These are phyloP conservation scores for Microbotryum saponariae DNA, from an alignment of 1,284 basidiomycete species.

Conservation along the genomic window DNA sequence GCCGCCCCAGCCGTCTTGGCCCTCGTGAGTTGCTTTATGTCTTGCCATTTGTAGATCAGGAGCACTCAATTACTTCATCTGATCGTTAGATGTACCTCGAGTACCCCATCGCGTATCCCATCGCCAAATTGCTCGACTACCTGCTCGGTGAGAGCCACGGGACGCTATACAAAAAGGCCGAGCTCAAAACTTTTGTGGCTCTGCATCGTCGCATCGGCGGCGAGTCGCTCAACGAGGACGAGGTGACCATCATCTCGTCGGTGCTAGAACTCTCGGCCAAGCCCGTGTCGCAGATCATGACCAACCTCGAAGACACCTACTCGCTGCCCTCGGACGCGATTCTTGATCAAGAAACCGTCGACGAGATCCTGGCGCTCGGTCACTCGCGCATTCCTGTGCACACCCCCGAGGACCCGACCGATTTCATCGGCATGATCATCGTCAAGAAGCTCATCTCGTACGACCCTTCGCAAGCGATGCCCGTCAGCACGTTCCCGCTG, in stretches of 20 bases:
- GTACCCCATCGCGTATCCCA: slow-evolving; percentile 75
- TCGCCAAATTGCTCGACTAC: slow-evolving; percentile 73
- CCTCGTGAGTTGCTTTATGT: slow-evolving; percentile 47
- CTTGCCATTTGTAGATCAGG: neutral
- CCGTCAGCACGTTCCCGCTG: slow-evolving; percentile 41
- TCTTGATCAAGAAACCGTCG: slow-evolving; percentile 69
- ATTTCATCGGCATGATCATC: slow-evolving; percentile 80
- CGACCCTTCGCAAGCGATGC: slow-evolving; percentile 64
- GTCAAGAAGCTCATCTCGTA: slow-evolving; percentile 78
- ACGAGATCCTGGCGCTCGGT: slow-evolving; percentile 55
- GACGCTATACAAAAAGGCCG: slow-evolving; percentile 35
- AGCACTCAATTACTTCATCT: neutral
- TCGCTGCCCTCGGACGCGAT: slow-evolving; percentile 67
- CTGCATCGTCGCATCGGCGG: slow-evolving; percentile 49
- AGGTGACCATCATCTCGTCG: slow-evolving; percentile 65
- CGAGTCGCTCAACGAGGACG: slow-evolving; percentile 63
- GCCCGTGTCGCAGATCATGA: slow-evolving; percentile 50
- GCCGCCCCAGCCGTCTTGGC: slow-evolving; percentile 69
- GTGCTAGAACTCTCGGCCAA: slow-evolving; percentile 52
- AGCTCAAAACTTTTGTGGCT: slow-evolving; percentile 61
- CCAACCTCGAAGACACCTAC: slow-evolving; percentile 58
- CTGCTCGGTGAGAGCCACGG: slow-evolving; percentile 61
- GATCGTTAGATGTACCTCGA: slow-evolving; percentile 40
- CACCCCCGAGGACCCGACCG: slow-evolving; percentile 60
- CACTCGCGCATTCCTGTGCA: slow-evolving; percentile 93